phyloP scores from a whole-genome alignment of 345 rosid species.

The Trapa bicornis region DNA sequence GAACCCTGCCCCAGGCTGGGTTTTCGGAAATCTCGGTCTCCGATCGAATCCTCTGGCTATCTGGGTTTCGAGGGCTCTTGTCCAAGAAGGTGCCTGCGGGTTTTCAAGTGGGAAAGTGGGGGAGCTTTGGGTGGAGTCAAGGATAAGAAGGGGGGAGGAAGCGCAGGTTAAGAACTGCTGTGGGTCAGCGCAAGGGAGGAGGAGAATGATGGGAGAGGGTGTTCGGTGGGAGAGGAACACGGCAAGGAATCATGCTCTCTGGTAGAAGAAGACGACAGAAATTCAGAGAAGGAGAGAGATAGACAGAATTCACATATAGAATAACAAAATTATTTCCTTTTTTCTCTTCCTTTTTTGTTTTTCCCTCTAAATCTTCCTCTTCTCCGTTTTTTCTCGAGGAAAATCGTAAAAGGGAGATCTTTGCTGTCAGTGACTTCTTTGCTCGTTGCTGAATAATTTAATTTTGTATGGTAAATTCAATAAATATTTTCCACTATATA shows the following conservation, averaged over 20 bases:
- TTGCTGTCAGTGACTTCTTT: too few relatives aligned
- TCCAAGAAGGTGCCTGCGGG: constrained; percentile 2
- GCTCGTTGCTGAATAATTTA: too few relatives aligned
- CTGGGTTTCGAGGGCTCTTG: constrained; percentile 10
- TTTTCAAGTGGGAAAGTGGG: constrained; percentile 8
- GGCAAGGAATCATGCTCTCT: constrained; percentile 13
- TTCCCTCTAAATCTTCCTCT: background rate
- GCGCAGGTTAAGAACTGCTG: constrained; percentile 14
- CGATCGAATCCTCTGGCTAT: constrained; percentile 9
- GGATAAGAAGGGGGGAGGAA: constrained; percentile 13
- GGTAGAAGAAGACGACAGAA: background rate
- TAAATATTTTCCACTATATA: too few relatives aligned
- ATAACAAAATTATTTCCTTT: background rate
- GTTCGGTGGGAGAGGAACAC: constrained; percentile 73
- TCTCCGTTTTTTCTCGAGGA: background rate
- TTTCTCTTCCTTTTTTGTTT: background rate
- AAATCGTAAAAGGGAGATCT: too few relatives aligned
- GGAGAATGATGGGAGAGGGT: constrained; percentile 6
- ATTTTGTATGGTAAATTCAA: too few relatives aligned
- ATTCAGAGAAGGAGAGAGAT: background rate
- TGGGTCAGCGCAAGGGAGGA: constrained; percentile 10
- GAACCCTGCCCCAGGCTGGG: background rate
- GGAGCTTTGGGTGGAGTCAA: constrained; percentile 12
- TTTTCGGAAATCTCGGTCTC: background rate
- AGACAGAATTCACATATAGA: background rate